Evolutionary conservation across 768 basidiomycete species (phyloP).

Genomic region (Boletellus ananiceps): DNA sequence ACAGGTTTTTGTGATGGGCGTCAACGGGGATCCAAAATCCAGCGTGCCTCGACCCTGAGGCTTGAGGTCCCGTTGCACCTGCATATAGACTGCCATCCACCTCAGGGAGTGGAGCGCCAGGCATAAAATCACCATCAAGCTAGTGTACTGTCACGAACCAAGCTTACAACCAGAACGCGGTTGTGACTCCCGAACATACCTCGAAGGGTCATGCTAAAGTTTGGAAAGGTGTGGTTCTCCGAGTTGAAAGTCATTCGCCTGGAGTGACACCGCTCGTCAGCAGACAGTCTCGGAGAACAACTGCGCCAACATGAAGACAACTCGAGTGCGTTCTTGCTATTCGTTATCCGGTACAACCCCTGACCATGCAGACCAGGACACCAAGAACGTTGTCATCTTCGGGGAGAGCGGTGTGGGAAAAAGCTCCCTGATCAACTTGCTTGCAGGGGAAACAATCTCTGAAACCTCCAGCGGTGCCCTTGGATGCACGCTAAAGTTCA

Average conservation of each 20-base stretch:
- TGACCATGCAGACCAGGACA: slow-evolving; percentile 9
- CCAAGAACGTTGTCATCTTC: slow-evolving; percentile 37
- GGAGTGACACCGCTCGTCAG: slow-evolving; percentile 13
- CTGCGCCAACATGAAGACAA: background rate
- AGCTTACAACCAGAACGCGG: background rate
- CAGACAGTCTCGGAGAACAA: slow-evolving; percentile 2
- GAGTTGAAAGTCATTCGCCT: background rate
- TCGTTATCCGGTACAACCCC: background rate
- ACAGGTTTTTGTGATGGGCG: slow-evolving; percentile 7
- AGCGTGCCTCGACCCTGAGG: slow-evolving; percentile 19
- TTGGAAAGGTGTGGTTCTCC: slow-evolving; percentile 12
- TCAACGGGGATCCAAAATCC: background rate
- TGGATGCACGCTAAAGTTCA: slow-evolving; percentile 35
- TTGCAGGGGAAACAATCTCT: slow-evolving; percentile 26
- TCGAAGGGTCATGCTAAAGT: background rate
- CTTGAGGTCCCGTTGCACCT: slow-evolving; percentile 9
- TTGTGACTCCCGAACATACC: slow-evolving; percentile 4
- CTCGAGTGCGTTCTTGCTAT: slow-evolving; percentile 10
- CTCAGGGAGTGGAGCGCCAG: slow-evolving; percentile 2
- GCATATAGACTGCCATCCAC: slow-evolving; percentile 15
- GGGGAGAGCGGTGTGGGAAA: slow-evolving; percentile 42
- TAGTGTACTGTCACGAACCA: background rate
- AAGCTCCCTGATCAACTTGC: slow-evolving; percentile 43
- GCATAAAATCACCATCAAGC: slow-evolving; percentile 1
- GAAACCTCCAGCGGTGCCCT: slow-evolving; percentile 28